Evolutionary conservation across 2,329 filamentous ascomycete species (phyloP), one percentile per base, ranked within the genome.

Genomic region (Fusarium circinatum): DNA sequence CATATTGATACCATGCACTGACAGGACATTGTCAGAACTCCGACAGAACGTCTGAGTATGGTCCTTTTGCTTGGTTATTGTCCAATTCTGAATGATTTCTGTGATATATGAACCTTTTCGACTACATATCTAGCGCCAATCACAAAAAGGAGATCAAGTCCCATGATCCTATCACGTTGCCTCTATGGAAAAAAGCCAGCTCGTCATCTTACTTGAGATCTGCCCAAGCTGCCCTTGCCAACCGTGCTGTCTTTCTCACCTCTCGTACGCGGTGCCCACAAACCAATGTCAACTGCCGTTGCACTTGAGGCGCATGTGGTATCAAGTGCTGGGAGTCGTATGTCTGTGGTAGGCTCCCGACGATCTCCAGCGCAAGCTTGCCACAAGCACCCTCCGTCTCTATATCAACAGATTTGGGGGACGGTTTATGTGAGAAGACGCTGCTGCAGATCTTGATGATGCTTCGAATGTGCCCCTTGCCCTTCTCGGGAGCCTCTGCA

Each of bases 261-360:
- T 88, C 87, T 49, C 89, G 82, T 14, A 89, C 85, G 11, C 81
- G 79, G 71, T 90, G 88, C 4, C 88, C 89, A 56, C 88, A 89
- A 3, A 88, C 87, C 14, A 82, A 74, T 4, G 85, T 84, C 67
- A 90, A 75, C 58, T 87, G 83, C 8, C 86, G 82, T 67, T 85
- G 82, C 48, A 89, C 83, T 59, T 80, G 80, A 34, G 83, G 82
- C 48, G 83, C 83, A 71, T 85, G 83, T 0, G 85, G 80, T 55
- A 88, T 73, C 26, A 89, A 76, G 52, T 85, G 79, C 11, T 84
- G 80, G 17, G 85, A 81, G 65, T 89, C 88, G 71, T 86, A 88
- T 71, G 83, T 82, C 24, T 75, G 77, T 7, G 88, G 87, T 51
- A 90, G 79, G 36, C 82, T 80, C 8, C 83, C 83, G 7, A 89